Evolutionary conservation across 73 alveolate species (phyloP).

Genomic region (Paramecium sexaurelia): DNA sequence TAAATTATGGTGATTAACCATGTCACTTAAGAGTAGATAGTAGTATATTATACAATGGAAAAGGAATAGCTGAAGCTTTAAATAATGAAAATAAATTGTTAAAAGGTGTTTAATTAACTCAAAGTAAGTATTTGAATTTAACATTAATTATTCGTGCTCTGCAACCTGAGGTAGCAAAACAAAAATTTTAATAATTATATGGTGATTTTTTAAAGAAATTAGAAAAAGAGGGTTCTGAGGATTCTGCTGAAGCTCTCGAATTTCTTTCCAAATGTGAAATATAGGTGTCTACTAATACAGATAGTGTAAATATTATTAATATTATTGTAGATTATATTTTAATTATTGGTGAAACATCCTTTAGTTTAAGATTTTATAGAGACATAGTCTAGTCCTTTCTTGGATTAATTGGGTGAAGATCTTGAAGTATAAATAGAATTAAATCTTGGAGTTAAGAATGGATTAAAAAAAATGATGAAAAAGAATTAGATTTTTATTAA

Average conservation of each 20-base stretch:
- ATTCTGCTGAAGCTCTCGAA: neutral
- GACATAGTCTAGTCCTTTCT: neutral
- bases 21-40: conserved; percentile 11
- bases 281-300: neutral
- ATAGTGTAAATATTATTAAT: neutral
- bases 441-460: neutral
- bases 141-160: neutral
- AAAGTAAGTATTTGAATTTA: neutral
- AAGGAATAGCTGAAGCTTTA: neutral
- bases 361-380: conserved; percentile 1
- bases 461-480: conserved; percentile 42
- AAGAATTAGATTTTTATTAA: conserved; percentile 12
- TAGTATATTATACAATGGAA: neutral
- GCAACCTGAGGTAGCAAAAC: neutral
- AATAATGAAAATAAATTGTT: neutral
- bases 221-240: neutral
- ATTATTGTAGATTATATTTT: neutral
- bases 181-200: neutral
- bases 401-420: neutral
- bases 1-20: conserved; percentile 38
- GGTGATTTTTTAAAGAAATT: neutral
- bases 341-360: neutral
- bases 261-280: neutral
- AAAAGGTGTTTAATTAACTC: neutral
- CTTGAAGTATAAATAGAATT: neutral